Conservation (phyloP, 192 early-diverging fungal genomes). For the Chytriomyces sp. region DNA sequence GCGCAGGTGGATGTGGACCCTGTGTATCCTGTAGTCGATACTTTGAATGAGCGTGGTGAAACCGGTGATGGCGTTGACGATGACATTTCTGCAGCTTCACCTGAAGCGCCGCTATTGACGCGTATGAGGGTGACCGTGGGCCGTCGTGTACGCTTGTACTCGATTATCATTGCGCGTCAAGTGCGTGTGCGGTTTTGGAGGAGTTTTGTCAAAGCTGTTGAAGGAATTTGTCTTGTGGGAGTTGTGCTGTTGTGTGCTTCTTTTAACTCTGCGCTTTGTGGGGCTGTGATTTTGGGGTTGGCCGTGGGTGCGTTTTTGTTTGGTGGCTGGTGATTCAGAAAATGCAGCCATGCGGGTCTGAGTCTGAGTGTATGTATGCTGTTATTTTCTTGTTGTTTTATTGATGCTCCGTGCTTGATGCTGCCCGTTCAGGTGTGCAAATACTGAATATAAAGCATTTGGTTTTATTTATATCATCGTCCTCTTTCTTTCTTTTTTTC, state of each 20-base stretch:
- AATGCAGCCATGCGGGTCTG: no score
- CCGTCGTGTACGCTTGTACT: background rate
- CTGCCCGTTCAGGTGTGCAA: no score
- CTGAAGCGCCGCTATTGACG: background rate
- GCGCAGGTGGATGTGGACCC: background rate
- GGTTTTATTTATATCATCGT: background rate
- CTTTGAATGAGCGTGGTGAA: background rate
- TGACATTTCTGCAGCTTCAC: background rate
- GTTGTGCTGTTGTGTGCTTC: slow-evolving; percentile 16
- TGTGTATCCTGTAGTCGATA: background rate
- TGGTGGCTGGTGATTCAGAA: background rate
- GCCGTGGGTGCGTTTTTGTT: slow-evolving; percentile 26
- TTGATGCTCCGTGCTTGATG: no score
- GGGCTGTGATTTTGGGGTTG: slow-evolving; percentile 8
- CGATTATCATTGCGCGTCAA: slow-evolving; percentile 2
- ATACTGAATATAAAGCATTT: no score
- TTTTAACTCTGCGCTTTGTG: slow-evolving; percentile 10
- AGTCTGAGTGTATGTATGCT: no score
- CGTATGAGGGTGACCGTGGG: background rate
- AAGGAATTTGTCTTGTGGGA: slow-evolving; percentile 9
- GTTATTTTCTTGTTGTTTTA: no score
- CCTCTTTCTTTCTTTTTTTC: slow-evolving; percentile 16
- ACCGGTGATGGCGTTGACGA: background rate
- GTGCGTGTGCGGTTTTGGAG: background rate
- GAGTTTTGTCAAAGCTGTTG: background rate